phyloP scores from a whole-genome alignment of 176 grass and related monocot genomes.

The Oryza officinalis region DNA sequence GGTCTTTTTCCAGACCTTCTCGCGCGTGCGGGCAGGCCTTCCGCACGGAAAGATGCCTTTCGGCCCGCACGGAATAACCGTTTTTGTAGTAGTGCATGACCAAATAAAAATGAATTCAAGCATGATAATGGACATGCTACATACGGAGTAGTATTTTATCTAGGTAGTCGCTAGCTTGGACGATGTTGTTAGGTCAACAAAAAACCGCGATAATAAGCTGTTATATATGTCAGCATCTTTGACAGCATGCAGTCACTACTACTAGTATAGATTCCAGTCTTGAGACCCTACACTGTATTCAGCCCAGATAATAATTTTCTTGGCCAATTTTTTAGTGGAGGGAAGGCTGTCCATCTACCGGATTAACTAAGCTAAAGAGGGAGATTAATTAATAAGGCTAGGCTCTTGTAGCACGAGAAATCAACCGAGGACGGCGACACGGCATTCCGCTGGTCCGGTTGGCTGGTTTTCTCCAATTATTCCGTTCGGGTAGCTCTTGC shows the following conservation, averaged over 20 bases:
- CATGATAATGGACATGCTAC: constrained; percentile 2
- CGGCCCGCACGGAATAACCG: no score
- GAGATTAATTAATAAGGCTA: background rate
- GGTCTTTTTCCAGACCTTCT: no score
- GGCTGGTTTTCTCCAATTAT: background rate
- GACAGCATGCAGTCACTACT: background rate
- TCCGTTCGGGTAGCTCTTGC: background rate
- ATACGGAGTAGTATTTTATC: background rate
- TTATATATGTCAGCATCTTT: constrained; percentile 11
- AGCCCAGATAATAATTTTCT: background rate
- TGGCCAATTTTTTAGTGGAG: background rate
- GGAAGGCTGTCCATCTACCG: background rate
- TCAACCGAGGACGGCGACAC: background rate
- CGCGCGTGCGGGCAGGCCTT: no score
- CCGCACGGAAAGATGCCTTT: no score
- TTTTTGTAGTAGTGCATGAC: no score
- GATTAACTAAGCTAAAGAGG: background rate
- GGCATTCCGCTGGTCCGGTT: background rate
- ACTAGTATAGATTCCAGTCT: background rate
- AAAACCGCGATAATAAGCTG: background rate
- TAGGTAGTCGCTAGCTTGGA: background rate
- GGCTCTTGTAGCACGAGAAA: background rate
- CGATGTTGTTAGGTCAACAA: background rate
- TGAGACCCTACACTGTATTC: background rate
- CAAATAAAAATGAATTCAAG: background rate